phyloP scores from a whole-genome alignment of 352 stramenopile species.

The Globisporangium recalcitrans region DNA sequence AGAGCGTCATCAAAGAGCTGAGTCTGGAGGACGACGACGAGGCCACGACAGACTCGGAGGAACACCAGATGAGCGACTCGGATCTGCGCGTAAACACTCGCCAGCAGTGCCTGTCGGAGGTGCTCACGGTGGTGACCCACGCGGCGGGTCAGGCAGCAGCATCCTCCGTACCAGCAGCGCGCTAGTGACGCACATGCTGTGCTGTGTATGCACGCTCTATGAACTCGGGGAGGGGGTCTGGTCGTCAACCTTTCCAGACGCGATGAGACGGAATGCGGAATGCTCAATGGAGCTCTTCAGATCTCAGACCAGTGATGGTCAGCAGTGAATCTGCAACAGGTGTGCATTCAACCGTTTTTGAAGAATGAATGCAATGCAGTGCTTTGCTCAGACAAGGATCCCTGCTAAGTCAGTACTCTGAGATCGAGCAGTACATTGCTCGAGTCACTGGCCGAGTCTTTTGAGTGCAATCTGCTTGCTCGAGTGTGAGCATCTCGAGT shows the following conservation, averaged over 20 bases:
- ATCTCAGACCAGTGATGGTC: background rate
- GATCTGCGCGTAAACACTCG: background rate
- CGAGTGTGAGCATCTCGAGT: background rate
- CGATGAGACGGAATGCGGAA: background rate
- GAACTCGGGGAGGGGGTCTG: background rate
- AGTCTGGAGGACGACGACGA: conserved; percentile 9
- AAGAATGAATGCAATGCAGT: too few relatives aligned
- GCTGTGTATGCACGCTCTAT: too few relatives aligned
- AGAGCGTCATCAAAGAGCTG: background rate
- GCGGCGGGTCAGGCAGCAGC: background rate
- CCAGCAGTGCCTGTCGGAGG: background rate
- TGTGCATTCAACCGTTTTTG: background rate
- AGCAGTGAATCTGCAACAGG: background rate
- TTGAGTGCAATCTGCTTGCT: background rate
- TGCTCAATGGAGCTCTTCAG: background rate
- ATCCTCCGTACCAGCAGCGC: background rate
- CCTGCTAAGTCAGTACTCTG: background rate
- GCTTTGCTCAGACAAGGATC: background rate
- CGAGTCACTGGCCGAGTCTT: background rate
- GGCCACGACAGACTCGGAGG: background rate
- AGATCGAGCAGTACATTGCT: background rate
- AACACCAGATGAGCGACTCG: background rate
- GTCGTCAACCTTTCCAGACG: background rate
- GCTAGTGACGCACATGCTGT: background rate
- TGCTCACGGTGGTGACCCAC: conserved; percentile 2